phyloP scores from a whole-genome alignment of 2,329 filamentous ascomycete species.

The Fusarium haematococcum region DNA sequence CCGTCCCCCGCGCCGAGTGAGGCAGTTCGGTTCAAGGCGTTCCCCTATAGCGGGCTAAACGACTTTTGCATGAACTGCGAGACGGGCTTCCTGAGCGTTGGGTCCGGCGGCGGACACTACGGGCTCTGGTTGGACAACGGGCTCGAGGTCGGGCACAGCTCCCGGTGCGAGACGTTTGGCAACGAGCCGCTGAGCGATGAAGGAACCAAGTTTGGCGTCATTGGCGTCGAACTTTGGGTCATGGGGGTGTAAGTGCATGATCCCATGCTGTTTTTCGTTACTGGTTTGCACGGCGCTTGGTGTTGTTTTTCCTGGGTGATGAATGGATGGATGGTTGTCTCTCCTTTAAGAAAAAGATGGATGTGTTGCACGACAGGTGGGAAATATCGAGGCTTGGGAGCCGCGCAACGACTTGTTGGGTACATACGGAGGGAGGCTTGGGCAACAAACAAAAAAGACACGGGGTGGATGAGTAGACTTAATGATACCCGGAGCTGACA shows the following conservation, averaged over 20 bases:
- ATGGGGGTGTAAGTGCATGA: conserved; percentile 67
- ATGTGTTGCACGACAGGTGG: neutral
- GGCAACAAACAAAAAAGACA: conserved; percentile 12
- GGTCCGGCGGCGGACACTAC: conserved; percentile 89
- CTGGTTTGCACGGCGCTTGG: conserved; percentile 32
- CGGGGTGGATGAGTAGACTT: conserved; percentile 29
- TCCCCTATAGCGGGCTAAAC: conserved; percentile 94
- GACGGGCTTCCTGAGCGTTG: conserved; percentile 83
- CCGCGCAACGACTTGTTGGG: conserved; percentile 5
- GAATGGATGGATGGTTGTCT: conserved; percentile 3
- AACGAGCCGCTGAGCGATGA: conserved; percentile 95
- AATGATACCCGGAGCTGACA: conserved; percentile 47
- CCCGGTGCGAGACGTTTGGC: conserved; percentile 88
- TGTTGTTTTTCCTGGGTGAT: conserved; percentile 10
- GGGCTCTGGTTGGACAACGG: conserved; percentile 93
- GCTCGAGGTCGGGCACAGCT: conserved; percentile 86
- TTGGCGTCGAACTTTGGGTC: conserved; percentile 95
- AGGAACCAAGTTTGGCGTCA: conserved; percentile 88
- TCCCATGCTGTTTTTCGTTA: neutral
- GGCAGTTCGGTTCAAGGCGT: conserved; percentile 93
- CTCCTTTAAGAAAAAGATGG: conserved; percentile 11
- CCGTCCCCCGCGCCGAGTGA: conserved; percentile 69
- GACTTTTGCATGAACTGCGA: conserved; percentile 98
- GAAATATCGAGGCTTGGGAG: neutral
- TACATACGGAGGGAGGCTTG: conserved; percentile 15